Conservation (phyloP, 768 basidiomycete species). For the Lentinula detonsa region DNA sequence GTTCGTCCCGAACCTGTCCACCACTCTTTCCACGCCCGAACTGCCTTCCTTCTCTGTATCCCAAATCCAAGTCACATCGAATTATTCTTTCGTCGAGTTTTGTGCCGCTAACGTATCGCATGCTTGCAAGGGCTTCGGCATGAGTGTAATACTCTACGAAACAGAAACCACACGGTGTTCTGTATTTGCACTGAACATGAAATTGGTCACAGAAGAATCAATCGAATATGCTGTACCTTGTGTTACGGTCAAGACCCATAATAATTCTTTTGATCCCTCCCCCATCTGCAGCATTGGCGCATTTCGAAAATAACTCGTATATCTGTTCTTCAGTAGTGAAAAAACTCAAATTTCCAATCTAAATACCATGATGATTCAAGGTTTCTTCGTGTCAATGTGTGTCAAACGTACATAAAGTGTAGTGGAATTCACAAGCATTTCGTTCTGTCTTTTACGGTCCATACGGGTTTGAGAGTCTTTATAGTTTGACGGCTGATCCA, state of each 20-base stretch:
- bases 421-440: constrained; percentile 75
- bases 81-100: constrained; percentile 99
- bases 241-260: constrained; percentile 90
- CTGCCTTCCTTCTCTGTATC: constrained; percentile 94
- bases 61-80: constrained; percentile 94
- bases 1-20: constrained; percentile 95
- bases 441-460: constrained; percentile 73
- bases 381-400: constrained; percentile 1
- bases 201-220: background rate
- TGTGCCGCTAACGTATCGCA: constrained; percentile 95
- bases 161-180: constrained; percentile 92
- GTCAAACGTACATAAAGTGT: constrained; percentile 79
- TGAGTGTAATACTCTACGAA: constrained; percentile 97
- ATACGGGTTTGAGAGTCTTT: constrained; percentile 86
- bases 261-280: constrained; percentile 92
- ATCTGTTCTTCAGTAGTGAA: constrained; percentile 97
- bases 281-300: constrained; percentile 78
- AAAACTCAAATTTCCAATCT: constrained; percentile 92
- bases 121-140: constrained; percentile 83
- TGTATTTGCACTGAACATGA: constrained; percentile 18
- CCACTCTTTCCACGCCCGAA: constrained; percentile 97
- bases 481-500: constrained; percentile 96
- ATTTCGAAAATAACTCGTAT: constrained; percentile 89
- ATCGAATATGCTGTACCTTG: constrained; percentile 41
- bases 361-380: constrained; percentile 10